Base-by-base conservation (phyloP, 2,329 filamentous ascomycete genomes). In the Blumeriella jaapii region DNA sequence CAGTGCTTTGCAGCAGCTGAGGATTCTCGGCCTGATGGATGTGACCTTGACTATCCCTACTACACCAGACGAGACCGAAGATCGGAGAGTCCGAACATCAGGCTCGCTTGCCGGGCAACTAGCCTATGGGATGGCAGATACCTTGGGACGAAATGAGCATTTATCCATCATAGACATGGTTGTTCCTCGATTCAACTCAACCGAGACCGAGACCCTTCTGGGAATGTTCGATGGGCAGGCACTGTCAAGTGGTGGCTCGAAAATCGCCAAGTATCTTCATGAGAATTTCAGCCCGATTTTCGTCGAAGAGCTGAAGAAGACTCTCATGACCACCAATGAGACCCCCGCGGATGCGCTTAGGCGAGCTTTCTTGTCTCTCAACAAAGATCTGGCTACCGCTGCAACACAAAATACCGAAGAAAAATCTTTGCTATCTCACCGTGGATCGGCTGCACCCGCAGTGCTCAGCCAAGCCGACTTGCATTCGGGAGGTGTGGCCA, bases 111-210 rank as follows among this genome's bases (percentile, higher is more conserved):
- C 93, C 13, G 89, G 89, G 2, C 80, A 84, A 19, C 72, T 98
- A 59, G 80, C 85, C 1, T 98, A 98, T 53, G 91, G 91, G 42
- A 95, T 98, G 87, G 91, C 91, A 6, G 91, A 98, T 60, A 93
- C 84, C 10, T 66, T 98, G 10, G 91, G 91, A 24, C 82, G 77
- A 53, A 87, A 89, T 49, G 91, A 98, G 59, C 91, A 98, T 57
- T 63, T 98, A 33, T 96, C 91, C 4, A 94, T 87, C 2, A 80
- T 96, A 40, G 91, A 98, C 56, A 78, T 98, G 61, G 85, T 98
- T 13, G 83, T 96, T 18, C 91, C 91, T 8, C 76, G 84, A 29
- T 91, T 95, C 62, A 82, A 87, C 53, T 82, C 86, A 11, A 83
- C 82, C 34, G 86, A 96, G 48, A 80, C 84, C 27, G 87, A 96